Evolutionary conservation across 495 filamentous ascomycete genomes (phyloP), one percentile per base, ranked within the genome.

Genomic region (Aspergillus coremiiformis): DNA sequence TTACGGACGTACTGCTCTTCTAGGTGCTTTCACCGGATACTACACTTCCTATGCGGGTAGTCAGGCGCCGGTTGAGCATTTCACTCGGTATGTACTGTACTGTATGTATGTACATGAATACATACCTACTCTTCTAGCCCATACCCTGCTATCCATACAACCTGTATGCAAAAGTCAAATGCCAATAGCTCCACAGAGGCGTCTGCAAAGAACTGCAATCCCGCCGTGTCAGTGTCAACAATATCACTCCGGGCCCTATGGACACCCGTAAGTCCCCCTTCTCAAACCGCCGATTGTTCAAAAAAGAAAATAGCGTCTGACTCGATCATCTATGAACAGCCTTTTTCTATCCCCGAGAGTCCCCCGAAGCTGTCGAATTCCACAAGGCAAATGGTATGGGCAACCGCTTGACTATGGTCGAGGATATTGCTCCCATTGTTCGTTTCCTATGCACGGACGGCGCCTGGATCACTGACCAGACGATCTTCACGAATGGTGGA

Each of bases 401-500:
- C 14, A 58, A 55, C 12, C 66, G 66, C 0, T 52, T 70, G 29
- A 71, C 63, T 3, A 54, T 60, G 51, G 53, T 66, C 17, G 44
- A 63, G 48, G 66, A 69, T 32, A 73, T 71, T 42, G 64, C 68
- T 17, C 70, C 66, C 4, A 57, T 73, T 22, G 54, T 72, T 15
- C 57, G 58, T 19, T 72, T 72, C 54, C 52, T 72, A 12, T 68
- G 63, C 35, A 70, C 64, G 3, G 69, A 70, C 41, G 67, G 59
- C 1, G 47, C 50, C 0, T 72, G 69, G 69, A 68, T 70, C 45
- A 68, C 67, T 10, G 66, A 67, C 4, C 70, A 73, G 57, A 70
- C 68, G n/a, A 66, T 69, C 37, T 70, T 72, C 50, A 66, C 66
- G 2, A 72, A 73, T 50, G 66, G 67, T 30, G 70, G 67, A 8